Evolutionary conservation across 2,329 filamentous ascomycete species (phyloP), one percentile per base, ranked within the genome.

Genomic region (Atkinsonella hypoxylon): DNA sequence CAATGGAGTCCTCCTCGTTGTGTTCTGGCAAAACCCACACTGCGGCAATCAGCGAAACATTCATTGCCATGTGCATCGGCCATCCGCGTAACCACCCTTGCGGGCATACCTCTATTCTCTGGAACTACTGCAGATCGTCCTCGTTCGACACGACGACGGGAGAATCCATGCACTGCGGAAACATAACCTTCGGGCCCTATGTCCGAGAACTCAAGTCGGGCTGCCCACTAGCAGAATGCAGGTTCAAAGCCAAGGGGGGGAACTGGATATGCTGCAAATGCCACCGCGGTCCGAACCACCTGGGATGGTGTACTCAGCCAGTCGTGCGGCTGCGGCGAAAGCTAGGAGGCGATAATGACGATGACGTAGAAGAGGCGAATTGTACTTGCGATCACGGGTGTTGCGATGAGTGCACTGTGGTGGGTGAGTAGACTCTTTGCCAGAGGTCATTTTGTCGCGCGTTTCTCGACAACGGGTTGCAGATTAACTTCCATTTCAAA

Each of bases 231-330:
- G 65, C 70, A 53, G 71, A 74, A 57, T 80, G 77, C 59, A 67
- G 72, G 55, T 79, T 73, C 61, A 70, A 70, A 50, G 66, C 68
- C 45, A 68, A 76, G 36, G 73, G 69, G 39, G 70, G 74, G 17
- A 68, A 62, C 31, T 79, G 77, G 77, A 70, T 65, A n/a, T 80
- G 77, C 55, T 80, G 77, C 60, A 58, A 67, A 34, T 80, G 77
- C 56, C 64, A 70, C 2, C 67, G 73, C 39, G 74, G 73, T 0
- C 72, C 75, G 17, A 79, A 80, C 57, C 69, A 62, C 1, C 65
- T 69, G 53, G 77, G 76, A 7, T 79, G 76, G 76, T 80, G 77
- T 59, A 68, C 65, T 10, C 70, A 68, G 54, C 61, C 64, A 12
- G 62, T 59, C 38, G 57, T 56, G 31, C 62, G 61, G 39, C 57